These are phyloP conservation scores for Myriosclerotinia scirpicola DNA, from an alignment of 2,329 filamentous ascomycete genomes.

Conservation along the genomic window DNA sequence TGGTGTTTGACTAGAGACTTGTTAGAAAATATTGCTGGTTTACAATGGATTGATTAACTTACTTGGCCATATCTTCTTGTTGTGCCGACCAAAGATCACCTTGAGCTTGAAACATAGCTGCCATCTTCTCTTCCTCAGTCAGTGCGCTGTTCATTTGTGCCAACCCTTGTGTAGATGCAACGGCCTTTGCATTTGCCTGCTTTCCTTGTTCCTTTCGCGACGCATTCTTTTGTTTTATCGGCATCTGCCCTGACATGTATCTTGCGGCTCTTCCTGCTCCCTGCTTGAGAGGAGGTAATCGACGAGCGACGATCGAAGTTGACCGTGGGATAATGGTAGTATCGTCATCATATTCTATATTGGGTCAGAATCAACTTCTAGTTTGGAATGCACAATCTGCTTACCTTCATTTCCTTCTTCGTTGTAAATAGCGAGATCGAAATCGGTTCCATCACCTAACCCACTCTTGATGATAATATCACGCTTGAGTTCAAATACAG, in stretches of 20 bases:
- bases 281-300: conserved; percentile 78
- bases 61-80: conserved; percentile 89
- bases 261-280: conserved; percentile 88
- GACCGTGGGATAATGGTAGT: conserved; percentile 96
- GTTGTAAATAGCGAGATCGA: conserved; percentile 91
- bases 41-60: conserved; percentile 43
- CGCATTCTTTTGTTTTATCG: conserved; percentile 79
- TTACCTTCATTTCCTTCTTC: conserved; percentile 89
- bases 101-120: conserved; percentile 86
- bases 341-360: conserved; percentile 90
- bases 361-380: conserved; percentile 38
- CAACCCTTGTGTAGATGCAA: conserved; percentile 55
- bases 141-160: conserved; percentile 71
- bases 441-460: conserved; percentile 92
- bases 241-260: conserved; percentile 96
- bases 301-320: conserved; percentile 86
- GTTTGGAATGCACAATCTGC: conserved; percentile 37
- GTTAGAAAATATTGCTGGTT: conserved; percentile 42
- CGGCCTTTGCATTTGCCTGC: conserved; percentile 53
- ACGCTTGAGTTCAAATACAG: conserved; percentile 97
- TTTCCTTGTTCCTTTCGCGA: conserved; percentile 68
- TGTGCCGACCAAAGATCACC: conserved; percentile 91
- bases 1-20: conserved; percentile 55
- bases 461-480: conserved; percentile 96
- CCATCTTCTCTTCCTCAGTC: conserved; percentile 92